Evolutionary conservation across 2,329 filamentous ascomycete genomes (phyloP).

Genomic region (Xylogone sp.): DNA sequence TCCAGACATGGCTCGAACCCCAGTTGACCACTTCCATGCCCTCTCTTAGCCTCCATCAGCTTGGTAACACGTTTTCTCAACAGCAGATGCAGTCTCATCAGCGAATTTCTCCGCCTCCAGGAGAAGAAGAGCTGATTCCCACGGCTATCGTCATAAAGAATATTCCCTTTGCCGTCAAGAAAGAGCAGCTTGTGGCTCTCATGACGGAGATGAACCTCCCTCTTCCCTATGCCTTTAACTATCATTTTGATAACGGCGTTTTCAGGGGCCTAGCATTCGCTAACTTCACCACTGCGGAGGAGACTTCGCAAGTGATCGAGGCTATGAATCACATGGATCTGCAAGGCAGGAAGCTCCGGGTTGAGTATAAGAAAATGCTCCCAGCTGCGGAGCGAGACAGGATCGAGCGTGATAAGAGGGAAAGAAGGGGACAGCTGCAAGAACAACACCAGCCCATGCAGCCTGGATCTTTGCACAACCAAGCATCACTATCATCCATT

Average conservation of each 20-base stretch:
- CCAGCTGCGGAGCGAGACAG: slow-evolving; percentile 90
- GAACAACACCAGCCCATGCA: slow-evolving; percentile 83
- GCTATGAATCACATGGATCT: slow-evolving; percentile 94
- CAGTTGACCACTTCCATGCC: slow-evolving; percentile 42
- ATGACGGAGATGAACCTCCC: slow-evolving; percentile 95
- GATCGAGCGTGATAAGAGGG: slow-evolving; percentile 95
- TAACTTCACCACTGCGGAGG: slow-evolving; percentile 94
- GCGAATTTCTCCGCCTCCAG: slow-evolving; percentile 12
- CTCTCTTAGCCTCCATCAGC: slow-evolving; percentile 35
- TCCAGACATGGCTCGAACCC: slow-evolving; percentile 61
- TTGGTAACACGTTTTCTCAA: slow-evolving; percentile 32
- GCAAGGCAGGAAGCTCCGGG: slow-evolving; percentile 87
- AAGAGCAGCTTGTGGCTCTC: slow-evolving; percentile 86
- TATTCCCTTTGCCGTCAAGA: slow-evolving; percentile 96
- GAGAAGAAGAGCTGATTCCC: slow-evolving; percentile 80
- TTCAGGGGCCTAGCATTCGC: slow-evolving; percentile 95
- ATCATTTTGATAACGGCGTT: slow-evolving; percentile 97
- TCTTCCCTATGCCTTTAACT: slow-evolving; percentile 97
- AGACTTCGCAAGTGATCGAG: slow-evolving; percentile 89
- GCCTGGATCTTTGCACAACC: slow-evolving; percentile 66
- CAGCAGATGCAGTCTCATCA: slow-evolving; percentile 15
- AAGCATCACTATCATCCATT: slow-evolving; percentile 74
- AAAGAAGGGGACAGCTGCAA: slow-evolving; percentile 91
- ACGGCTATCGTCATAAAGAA: slow-evolving; percentile 99
- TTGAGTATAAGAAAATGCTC: slow-evolving; percentile 99